Evolutionary conservation across 805 yeast species (phyloP), one percentile per base, ranked within the genome.

Genomic region (Ogataea haglerorum): DNA sequence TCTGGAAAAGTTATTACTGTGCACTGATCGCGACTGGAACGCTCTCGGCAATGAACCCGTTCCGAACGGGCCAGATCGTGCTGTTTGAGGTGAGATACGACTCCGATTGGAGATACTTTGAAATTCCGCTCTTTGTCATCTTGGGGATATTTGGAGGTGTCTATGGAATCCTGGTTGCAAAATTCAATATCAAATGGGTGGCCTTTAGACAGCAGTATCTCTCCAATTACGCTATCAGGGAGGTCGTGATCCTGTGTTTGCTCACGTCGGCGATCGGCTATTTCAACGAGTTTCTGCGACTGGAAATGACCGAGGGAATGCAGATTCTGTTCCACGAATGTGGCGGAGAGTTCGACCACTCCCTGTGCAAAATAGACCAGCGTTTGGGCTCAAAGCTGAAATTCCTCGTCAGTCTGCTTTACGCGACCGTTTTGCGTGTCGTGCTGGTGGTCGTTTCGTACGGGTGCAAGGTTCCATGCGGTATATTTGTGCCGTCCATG

Each of bases 231-330:
- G 85, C 86, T 0, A 60, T 87, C 2, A 72, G 77, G 40, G 99
- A 93, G 61, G 91, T 87, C 2, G 62, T 81, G 0, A 42, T 75
- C 0, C 61, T 93, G 33, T 78, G 95, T 0, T 49, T 77, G 0
- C 56, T 88, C 6, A 85, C 97, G 0, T 82, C 95, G 0, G 59
- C 78, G 10, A 65, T 93, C 30, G 82, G 95, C 29, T 93, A 88
- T 61, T 87, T 85, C 61, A 91, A 87, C 60, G 81, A 79, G 47
- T 93, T 83, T 56, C 70, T 93, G 42, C 71, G 79, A 40, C 65
- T 85, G 27, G 99, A 93, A 59, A 93, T 93, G 99, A 89, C 99
- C 1, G 95, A 90, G 56, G 77, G 88, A 19, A 93, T 93, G 98
- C 90, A 88, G 51, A 67, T 83, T 9, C 67, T 93, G 28, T 93